These are phyloP conservation scores for Isabelozyma heimii DNA, from an alignment of 805 yeast genomes.

Conservation along the genomic window DNA sequence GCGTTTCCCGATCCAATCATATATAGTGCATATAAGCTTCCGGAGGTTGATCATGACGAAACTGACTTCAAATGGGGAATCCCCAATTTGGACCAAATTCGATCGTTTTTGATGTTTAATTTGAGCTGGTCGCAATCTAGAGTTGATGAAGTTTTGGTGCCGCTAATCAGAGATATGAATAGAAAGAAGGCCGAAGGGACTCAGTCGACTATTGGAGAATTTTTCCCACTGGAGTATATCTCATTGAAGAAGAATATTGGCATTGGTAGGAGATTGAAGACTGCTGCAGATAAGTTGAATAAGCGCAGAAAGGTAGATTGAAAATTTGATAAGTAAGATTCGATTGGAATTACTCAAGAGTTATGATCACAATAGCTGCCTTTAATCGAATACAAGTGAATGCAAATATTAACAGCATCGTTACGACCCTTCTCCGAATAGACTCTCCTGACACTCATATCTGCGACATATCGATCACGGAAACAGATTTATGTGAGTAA, in stretches of 20 bases:
- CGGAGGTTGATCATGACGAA: slow-evolving; percentile 81
- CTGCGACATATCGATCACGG: neutral
- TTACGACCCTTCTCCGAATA: neutral
- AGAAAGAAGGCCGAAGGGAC: slow-evolving; percentile 51
- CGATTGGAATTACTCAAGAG: too few relatives aligned
- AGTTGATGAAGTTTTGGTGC: slow-evolving; percentile 81
- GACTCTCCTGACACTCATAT: neutral
- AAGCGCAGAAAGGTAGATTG: slow-evolving; percentile 12
- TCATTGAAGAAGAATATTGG: slow-evolving; percentile 44
- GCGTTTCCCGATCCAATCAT: slow-evolving; percentile 72
- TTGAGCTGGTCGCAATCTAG: slow-evolving; percentile 79
- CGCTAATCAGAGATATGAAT: slow-evolving; percentile 79
- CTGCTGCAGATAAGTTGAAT: slow-evolving; percentile 53
- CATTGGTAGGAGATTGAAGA: slow-evolving; percentile 59
- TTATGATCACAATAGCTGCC: too few relatives aligned
- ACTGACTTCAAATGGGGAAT: slow-evolving; percentile 86
- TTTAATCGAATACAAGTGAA: too few relatives aligned
- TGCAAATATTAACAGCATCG: too few relatives aligned
- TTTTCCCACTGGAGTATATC: slow-evolving; percentile 60
- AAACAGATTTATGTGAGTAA: neutral
- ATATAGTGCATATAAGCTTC: slow-evolving; percentile 68
- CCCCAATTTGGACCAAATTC: slow-evolving; percentile 77
- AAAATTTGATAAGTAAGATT: neutral
- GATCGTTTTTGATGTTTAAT: slow-evolving; percentile 64
- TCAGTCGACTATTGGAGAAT: slow-evolving; percentile 63